Base-by-base conservation (phyloP, 116 monocot species). In the Dioscorea cayenensis region DNA sequence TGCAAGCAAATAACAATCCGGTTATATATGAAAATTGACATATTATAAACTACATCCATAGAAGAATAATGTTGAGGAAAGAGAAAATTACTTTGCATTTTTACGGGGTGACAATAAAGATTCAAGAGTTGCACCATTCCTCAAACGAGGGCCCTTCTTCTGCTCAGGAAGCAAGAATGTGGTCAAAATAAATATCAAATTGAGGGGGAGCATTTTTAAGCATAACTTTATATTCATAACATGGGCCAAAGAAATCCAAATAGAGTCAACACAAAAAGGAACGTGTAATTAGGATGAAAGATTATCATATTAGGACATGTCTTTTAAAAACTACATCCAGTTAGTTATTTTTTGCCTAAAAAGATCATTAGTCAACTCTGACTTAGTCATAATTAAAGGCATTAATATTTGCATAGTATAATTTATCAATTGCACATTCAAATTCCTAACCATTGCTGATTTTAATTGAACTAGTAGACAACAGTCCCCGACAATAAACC, bases 141-240 rank as follows among this genome's bases (percentile, higher is more conserved):
- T 90, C 84, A 78, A 82, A 27, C 59, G 77, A 51, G 69, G 38
- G 68, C 74, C 80, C 63, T 83, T 90, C 70, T 82, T 84, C 90
- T 87, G 78, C 59, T 32, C 76, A 29, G 68, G 14, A 69, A 83
- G 61, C 35, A 43, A 43, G 43, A 13, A 68, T 51, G 74, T 55
- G 55, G 17, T 16, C 5, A 55, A 74, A 21, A 43, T 55, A 27
- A 43, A 55, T 55, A n/a, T n/a, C 55, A 55, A 55, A 55, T 16
- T 55, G 55, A 55, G n/a, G 55, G 55, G 55, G 32, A 32, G n/a
- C 16, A 16, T 18, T 55, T 55, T 12, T 55, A 16, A 55, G 55
- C 55, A 55, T 55, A 1, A 16, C 55, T 5, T 18, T 55, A 8
- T 55, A 18, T 55, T 55, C 2, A 19, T 16, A n/a, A 55, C 16